phyloP scores from a whole-genome alignment of 2,329 filamentous ascomycete species.

The Clonostachys byssicola region DNA sequence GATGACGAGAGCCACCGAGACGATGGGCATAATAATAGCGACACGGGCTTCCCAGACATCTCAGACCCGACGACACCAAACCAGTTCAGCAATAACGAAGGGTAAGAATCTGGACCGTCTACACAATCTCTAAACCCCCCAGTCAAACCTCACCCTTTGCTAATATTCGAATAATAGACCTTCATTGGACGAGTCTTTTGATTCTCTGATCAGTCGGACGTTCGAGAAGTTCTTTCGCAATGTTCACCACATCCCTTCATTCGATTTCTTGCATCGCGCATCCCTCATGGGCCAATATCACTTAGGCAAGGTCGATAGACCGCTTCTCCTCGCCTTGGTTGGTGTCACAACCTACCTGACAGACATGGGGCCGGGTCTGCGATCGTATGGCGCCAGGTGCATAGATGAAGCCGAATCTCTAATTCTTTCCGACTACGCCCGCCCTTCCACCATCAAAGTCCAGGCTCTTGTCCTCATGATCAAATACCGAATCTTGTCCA shows the following conservation, averaged over 20 bases:
- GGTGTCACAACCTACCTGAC: conserved; percentile 53
- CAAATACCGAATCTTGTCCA: conserved; percentile 37
- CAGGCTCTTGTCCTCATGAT: conserved; percentile 40
- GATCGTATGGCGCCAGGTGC: conserved; percentile 48
- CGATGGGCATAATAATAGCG: conserved; percentile 25
- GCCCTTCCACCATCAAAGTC: conserved; percentile 52
- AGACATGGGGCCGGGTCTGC: conserved; percentile 46
- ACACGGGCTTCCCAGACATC: conserved; percentile 24
- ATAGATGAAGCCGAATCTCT: conserved; percentile 49
- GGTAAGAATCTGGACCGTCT: neutral
- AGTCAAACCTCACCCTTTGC: conserved; percentile 3
- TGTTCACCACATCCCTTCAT: conserved; percentile 55
- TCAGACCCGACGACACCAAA: conserved; percentile 22
- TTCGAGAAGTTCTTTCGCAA: conserved; percentile 56
- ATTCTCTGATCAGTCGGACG: conserved; percentile 44
- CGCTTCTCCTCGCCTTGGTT: conserved; percentile 48
- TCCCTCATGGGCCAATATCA: conserved; percentile 57
- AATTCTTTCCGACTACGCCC: conserved; percentile 47
- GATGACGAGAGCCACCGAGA: conserved; percentile 22
- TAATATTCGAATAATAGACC: conserved; percentile 16
- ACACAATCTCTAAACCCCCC: neutral
- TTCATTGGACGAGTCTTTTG: conserved; percentile 35
- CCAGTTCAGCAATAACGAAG: conserved; percentile 26
- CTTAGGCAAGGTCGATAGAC: conserved; percentile 49
- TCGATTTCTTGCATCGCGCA: conserved; percentile 54